Percentiles rank a stretch among this genome's conserved stretches.
These are phyloP conservation scores for Vigna reflexopilosa DNA, from an alignment of 306 rosid genomes.

Conservation along the genomic window DNA sequence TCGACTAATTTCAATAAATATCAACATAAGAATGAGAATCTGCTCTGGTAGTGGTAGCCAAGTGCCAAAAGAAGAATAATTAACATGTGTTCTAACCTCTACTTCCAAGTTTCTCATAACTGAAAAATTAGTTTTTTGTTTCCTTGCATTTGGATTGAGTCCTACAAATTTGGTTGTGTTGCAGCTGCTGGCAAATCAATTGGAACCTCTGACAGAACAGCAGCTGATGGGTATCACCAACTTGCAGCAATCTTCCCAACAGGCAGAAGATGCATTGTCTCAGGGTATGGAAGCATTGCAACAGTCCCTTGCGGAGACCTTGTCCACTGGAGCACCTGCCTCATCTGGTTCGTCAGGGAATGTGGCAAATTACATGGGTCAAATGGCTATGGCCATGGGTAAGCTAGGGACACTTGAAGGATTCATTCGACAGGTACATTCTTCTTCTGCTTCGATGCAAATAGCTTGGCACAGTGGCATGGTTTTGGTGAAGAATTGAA, in stretches of 20 bases:
- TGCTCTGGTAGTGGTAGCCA: too few relatives aligned
- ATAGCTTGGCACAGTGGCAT: neutral
- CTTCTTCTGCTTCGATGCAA: slow-evolving; percentile 18
- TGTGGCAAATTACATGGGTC: slow-evolving; percentile 97
- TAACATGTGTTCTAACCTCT: neutral
- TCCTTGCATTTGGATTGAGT: slow-evolving; percentile 25
- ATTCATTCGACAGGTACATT: slow-evolving; percentile 86
- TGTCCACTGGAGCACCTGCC: slow-evolving; percentile 75
- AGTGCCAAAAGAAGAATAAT: slow-evolving; percentile 1
- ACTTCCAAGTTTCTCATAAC: neutral
- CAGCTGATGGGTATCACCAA: slow-evolving; percentile 81
- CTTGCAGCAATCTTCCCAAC: slow-evolving; percentile 96
- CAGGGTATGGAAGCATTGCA: slow-evolving; percentile 99
- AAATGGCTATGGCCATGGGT: slow-evolving; percentile 99
- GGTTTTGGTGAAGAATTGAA: slow-evolving; percentile 26
- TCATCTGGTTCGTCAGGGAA: slow-evolving; percentile 88
- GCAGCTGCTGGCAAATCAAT: slow-evolving; percentile 87
- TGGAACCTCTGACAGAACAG: slow-evolving; percentile 98
- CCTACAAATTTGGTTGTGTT: slow-evolving; percentile 49
- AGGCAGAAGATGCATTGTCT: slow-evolving; percentile 98
- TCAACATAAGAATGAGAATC: too few relatives aligned
- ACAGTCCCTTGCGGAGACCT: slow-evolving; percentile 89
- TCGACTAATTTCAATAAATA: too few relatives aligned
- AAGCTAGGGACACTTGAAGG: slow-evolving; percentile 95
- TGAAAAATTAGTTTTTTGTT: slow-evolving; percentile 15